Percentiles rank a stretch among this genome's conserved stretches.
These are phyloP conservation scores for Millerozyma acaciae DNA, from an alignment of 805 yeast species.

Conservation along the genomic window DNA sequence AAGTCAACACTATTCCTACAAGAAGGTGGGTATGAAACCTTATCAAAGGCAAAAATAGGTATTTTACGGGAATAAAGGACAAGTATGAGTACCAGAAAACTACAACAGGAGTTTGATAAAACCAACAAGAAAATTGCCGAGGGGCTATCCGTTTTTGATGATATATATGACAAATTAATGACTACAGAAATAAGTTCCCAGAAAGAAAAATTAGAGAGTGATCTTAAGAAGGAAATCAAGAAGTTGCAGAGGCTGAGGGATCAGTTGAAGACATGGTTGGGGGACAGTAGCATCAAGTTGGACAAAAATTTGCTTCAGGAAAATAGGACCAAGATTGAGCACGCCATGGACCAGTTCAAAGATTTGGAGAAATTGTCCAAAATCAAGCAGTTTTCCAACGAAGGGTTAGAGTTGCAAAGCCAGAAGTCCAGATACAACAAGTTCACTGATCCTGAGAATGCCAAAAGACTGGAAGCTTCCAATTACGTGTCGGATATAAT, in stretches of 20 bases:
- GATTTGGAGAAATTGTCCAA: slow-evolving; percentile 90
- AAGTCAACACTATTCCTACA: too few species aligned
- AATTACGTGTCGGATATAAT: slow-evolving; percentile 66
- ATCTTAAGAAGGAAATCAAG: slow-evolving; percentile 90
- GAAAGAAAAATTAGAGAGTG: slow-evolving; percentile 89
- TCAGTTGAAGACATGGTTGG: slow-evolving; percentile 92
- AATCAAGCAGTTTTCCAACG: slow-evolving; percentile 90
- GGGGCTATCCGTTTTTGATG: slow-evolving; percentile 84
- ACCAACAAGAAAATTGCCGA: slow-evolving; percentile 87
- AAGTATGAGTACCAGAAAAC: slow-evolving; percentile 41
- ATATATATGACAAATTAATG: slow-evolving; percentile 79
- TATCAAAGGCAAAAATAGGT: background rate
- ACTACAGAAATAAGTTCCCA: slow-evolving; percentile 79
- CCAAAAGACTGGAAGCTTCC: slow-evolving; percentile 69
- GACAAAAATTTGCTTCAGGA: slow-evolving; percentile 45
- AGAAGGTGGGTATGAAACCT: background rate
- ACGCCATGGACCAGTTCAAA: slow-evolving; percentile 95
- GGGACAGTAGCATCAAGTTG: slow-evolving; percentile 87
- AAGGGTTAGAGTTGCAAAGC: slow-evolving; percentile 73
- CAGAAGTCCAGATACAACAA: slow-evolving; percentile 25
- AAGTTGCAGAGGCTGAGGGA: slow-evolving; percentile 91
- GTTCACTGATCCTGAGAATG: slow-evolving; percentile 69
- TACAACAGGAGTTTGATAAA: slow-evolving; percentile 80
- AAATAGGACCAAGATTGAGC: slow-evolving; percentile 67
- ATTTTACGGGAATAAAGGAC: background rate